Percentiles rank a stretch among this genome's conserved stretches.
phyloP scores from a whole-genome alignment of 2,329 filamentous ascomycete species.

The Ciborinia camelliae region DNA sequence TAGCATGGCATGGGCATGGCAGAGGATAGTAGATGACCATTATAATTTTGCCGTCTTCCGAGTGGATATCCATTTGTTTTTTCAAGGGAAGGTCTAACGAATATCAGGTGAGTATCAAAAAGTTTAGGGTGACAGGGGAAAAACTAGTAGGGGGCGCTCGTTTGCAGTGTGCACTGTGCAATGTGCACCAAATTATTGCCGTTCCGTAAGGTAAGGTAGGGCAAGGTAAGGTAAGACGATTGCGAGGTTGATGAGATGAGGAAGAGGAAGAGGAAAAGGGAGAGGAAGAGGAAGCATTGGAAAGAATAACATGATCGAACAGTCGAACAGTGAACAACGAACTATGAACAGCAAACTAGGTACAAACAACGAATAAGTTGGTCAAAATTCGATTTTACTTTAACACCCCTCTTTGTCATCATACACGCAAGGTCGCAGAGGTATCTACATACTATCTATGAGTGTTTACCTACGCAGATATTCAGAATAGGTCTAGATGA shows the following conservation, averaged over 20 bases:
- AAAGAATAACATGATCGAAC: slow-evolving; percentile 8
- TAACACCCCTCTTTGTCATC: neutral
- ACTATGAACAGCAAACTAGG: no score
- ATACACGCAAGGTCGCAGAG: slow-evolving; percentile 11
- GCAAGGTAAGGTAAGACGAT: no score
- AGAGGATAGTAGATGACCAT: neutral
- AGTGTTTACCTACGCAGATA: neutral
- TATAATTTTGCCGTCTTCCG: slow-evolving; percentile 12
- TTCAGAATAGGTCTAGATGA: neutral
- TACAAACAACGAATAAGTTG: slow-evolving; percentile 6
- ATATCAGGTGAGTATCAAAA: slow-evolving; percentile 7
- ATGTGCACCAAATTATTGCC: slow-evolving; percentile 5
- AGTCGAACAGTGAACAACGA: no score
- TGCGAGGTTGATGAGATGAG: neutral
- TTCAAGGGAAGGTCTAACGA: slow-evolving; percentile 6
- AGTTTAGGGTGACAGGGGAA: neutral
- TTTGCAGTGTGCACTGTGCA: neutral
- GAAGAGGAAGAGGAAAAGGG: neutral
- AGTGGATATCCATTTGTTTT: neutral
- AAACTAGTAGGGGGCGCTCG: neutral
- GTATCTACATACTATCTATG: no score
- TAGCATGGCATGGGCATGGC: neutral
- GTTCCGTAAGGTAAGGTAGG: slow-evolving; percentile 5
- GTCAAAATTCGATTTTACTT: neutral
- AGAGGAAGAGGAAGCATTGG: neutral